phyloP scores from a whole-genome alignment of 441 rosid genomes.

The Flueggea neowawraea region DNA sequence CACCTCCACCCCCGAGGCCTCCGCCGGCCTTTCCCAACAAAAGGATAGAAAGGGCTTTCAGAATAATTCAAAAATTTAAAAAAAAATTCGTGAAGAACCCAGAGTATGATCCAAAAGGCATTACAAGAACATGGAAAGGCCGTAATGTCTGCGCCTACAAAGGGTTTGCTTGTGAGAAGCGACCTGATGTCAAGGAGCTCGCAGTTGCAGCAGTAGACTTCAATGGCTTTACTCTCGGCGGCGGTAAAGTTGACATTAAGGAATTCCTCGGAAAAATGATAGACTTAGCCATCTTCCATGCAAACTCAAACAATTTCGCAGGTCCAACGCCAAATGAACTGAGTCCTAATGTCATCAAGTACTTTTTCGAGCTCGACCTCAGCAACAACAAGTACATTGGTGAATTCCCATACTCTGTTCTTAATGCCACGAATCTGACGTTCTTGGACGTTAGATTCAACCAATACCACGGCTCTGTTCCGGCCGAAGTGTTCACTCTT shows the following conservation, averaged over 20 bases:
- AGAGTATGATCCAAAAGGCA: neutral
- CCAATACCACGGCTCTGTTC: slow-evolving; percentile 25
- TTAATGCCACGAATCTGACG: slow-evolving; percentile 18
- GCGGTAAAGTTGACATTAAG: slow-evolving; percentile 7
- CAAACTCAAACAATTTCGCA: slow-evolving; percentile 41
- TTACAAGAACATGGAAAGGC: slow-evolving; percentile 19
- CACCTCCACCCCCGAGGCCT: no score
- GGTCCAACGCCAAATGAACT: slow-evolving; percentile 10
- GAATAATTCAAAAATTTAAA: slow-evolving; percentile 14
- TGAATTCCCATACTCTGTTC: slow-evolving; percentile 31
- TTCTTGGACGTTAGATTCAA: slow-evolving; percentile 54
- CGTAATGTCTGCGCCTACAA: slow-evolving; percentile 23
- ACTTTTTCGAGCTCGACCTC: slow-evolving; percentile 41
- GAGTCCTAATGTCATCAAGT: slow-evolving; percentile 6
- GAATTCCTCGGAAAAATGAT: slow-evolving; percentile 20
- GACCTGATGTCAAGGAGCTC: slow-evolving; percentile 14
- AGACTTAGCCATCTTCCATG: slow-evolving; percentile 46
- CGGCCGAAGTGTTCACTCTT: slow-evolving; percentile 23
- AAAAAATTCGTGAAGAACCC: neutral
- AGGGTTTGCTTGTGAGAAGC: slow-evolving; percentile 29
- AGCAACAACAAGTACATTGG: slow-evolving; percentile 41
- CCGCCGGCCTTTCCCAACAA: neutral
- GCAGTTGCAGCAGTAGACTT: slow-evolving; percentile 41
- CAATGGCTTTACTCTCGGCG: slow-evolving; percentile 17
- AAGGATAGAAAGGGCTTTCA: neutral